Percentiles rank a stretch among this genome's conserved stretches.
Conservation (phyloP, 2,329 filamentous ascomycete genomes). For the Diplodia intermedia region DNA sequence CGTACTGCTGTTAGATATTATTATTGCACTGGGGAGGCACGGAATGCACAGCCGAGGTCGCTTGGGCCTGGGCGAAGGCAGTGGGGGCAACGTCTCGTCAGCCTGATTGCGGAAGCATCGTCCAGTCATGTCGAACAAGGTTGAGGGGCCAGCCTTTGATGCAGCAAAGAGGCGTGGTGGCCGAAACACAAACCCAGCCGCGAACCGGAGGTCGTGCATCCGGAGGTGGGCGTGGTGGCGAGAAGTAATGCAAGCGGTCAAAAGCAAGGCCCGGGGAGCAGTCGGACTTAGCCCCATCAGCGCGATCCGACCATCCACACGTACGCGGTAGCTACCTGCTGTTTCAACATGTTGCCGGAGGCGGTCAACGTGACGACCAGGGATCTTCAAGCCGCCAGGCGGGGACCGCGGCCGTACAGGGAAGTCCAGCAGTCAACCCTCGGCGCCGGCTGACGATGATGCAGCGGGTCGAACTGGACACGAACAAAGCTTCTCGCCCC, state of each 20-base stretch:
- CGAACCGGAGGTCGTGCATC: conserved; percentile 29
- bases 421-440: conserved; percentile 15
- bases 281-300: conserved; percentile 24
- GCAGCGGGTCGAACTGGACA: conserved; percentile 22
- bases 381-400: conserved; percentile 1
- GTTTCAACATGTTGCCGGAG: conserved; percentile 25
- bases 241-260: conserved; percentile 29
- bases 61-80: conserved; percentile 6
- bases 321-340: conserved; percentile 19
- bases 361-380: conserved; percentile 15
- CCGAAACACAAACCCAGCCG: conserved; percentile 30
- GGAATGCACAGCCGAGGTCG: conserved; percentile 23
- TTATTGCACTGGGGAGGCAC: conserved; percentile 16
- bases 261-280: conserved; percentile 21
- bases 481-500: conserved; percentile 13
- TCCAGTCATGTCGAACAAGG: conserved; percentile 18
- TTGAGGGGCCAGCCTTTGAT: conserved; percentile 19
- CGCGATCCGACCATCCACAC: conserved; percentile 23
- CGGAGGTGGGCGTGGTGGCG: conserved; percentile 25
- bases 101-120: conserved; percentile 27
- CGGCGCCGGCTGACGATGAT: conserved; percentile 16
- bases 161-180: conserved; percentile 28
- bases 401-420: conserved; percentile 6
- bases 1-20: conserved; percentile 17
- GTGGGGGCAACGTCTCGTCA: conserved; percentile 18